A percentile compares a stretch with the other conserved stretches of the same genome.
Conservation (phyloP, 768 basidiomycete genomes). For the Lentinus tigrinus region DNA sequence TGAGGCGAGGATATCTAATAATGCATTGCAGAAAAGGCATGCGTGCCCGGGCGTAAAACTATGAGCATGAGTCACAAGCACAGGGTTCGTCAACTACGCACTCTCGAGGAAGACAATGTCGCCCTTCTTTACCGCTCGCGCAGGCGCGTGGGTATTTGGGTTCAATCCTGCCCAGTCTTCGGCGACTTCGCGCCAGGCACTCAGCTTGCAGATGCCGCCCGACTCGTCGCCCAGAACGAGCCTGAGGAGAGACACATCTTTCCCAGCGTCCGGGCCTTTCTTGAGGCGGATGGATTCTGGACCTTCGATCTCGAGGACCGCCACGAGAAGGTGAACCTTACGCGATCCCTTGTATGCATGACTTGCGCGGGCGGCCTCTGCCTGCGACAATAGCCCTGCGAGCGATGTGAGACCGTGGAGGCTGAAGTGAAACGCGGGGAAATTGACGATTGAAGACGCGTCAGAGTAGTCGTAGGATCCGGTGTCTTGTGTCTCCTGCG, state of each 20-base stretch:
- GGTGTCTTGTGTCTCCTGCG: constrained; percentile 44
- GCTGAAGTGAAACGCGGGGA: constrained; percentile 75
- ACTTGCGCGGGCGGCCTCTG: constrained; percentile 17
- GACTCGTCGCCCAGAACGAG: constrained; percentile 75
- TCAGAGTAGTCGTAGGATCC: constrained; percentile 59
- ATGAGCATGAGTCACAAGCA: background rate
- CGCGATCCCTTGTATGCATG: constrained; percentile 34
- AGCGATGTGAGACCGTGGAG: constrained; percentile 59
- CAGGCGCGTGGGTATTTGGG: constrained; percentile 24
- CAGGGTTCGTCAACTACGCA: constrained; percentile 31
- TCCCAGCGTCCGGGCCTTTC: constrained; percentile 68
- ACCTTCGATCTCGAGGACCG: constrained; percentile 73
- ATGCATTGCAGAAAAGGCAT: background rate
- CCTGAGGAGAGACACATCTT: constrained; percentile 64
- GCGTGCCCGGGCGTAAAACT: background rate
- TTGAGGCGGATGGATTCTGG: constrained; percentile 68
- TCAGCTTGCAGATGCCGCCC: constrained; percentile 65
- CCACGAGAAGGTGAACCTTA: constrained; percentile 62
- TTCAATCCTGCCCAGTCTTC: constrained; percentile 64
- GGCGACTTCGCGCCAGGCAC: constrained; percentile 77
- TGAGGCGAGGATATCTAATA: constrained; percentile 51
- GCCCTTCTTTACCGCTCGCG: constrained; percentile 54
- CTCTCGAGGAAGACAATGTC: constrained; percentile 73
- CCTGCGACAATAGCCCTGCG: constrained; percentile 29
- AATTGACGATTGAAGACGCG: constrained; percentile 67